A percentile compares a stretch with the other conserved stretches of the same genome.
These are phyloP conservation scores for Arachnopeziza araneosa DNA, from an alignment of 2,329 filamentous ascomycete genomes.

Conservation along the genomic window DNA sequence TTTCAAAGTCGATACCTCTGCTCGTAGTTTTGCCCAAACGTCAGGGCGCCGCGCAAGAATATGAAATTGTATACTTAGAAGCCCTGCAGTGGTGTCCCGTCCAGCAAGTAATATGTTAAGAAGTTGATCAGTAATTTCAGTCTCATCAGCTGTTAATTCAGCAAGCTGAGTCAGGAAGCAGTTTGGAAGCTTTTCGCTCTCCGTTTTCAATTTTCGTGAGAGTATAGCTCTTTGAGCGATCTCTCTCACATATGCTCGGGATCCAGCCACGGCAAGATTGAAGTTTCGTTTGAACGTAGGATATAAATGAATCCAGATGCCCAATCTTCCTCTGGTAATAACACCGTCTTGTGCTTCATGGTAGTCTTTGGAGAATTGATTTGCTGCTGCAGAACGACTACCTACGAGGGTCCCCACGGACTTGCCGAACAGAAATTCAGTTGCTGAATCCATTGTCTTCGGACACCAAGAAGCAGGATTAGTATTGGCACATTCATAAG, in stretches of 20 bases:
- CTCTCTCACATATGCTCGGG: neutral
- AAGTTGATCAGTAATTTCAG: conserved; percentile 19
- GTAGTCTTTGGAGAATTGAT: neutral
- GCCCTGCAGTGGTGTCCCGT: conserved; percentile 37
- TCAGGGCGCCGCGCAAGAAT: conserved; percentile 25
- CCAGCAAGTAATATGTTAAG: conserved; percentile 36
- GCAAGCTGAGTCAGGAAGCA: neutral
- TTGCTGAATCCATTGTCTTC: conserved; percentile 47
- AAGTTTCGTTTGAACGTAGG: neutral
- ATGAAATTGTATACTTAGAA: conserved; percentile 33
- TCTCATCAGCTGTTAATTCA: neutral
- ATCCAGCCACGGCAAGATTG: neutral
- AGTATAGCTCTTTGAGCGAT: neutral
- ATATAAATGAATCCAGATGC: neutral
- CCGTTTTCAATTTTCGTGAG: neutral
- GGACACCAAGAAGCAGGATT: conserved; percentile 38
- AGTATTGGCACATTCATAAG: conserved; percentile 34
- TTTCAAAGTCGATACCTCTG: conserved; percentile 29
- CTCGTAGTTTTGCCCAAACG: conserved; percentile 31
- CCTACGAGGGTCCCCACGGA: neutral
- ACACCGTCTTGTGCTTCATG: neutral
- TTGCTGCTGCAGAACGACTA: neutral
- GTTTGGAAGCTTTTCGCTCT: neutral
- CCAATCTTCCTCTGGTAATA: neutral
- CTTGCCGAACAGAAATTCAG: conserved; percentile 62